Evolutionary conservation across 768 basidiomycete species (phyloP).

Genomic region (Daedalea quercina): DNA sequence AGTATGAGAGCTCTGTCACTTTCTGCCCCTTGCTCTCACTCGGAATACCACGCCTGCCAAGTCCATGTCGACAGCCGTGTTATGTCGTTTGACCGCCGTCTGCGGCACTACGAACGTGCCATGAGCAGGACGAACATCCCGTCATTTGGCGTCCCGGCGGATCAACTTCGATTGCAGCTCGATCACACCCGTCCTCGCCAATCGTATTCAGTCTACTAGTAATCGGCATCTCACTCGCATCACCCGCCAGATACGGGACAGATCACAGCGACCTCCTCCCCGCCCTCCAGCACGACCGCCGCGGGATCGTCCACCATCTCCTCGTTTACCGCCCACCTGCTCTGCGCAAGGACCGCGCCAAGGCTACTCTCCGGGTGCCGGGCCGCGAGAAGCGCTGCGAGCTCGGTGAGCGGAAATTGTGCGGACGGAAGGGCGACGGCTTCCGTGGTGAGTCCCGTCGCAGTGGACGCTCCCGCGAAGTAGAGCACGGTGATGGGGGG

Average conservation of each 20-base stretch:
- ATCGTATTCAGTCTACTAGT: too few species aligned
- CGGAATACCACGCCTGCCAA: too few species aligned
- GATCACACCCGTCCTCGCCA: too few species aligned
- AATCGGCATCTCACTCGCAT: neutral
- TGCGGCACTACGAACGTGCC: too few species aligned
- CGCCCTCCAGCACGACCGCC: conserved; percentile 46
- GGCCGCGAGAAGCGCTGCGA: conserved; percentile 43
- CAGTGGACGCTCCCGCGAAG: conserved; percentile 63
- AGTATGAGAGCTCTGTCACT: too few species aligned
- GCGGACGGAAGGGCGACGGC: conserved; percentile 36
- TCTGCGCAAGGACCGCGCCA: conserved; percentile 45
- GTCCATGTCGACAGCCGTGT: too few species aligned
- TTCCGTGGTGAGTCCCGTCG: conserved; percentile 53
- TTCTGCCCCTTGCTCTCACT: too few species aligned
- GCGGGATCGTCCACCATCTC: conserved; percentile 68
- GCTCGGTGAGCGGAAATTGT: conserved; percentile 43
- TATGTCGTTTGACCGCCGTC: too few species aligned
- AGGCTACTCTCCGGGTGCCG: conserved; percentile 48
- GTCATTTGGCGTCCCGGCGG: too few species aligned
- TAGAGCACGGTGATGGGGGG: conserved; percentile 38
- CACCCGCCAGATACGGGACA: conserved; percentile 80
- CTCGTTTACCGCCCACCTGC: conserved; percentile 75
- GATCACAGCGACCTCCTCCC: conserved; percentile 76
- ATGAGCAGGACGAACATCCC: too few species aligned
- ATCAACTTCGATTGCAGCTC: too few species aligned